Conservation (phyloP, 1,284 basidiomycete genomes). For the Coniferiporia sulphurascens region DNA sequence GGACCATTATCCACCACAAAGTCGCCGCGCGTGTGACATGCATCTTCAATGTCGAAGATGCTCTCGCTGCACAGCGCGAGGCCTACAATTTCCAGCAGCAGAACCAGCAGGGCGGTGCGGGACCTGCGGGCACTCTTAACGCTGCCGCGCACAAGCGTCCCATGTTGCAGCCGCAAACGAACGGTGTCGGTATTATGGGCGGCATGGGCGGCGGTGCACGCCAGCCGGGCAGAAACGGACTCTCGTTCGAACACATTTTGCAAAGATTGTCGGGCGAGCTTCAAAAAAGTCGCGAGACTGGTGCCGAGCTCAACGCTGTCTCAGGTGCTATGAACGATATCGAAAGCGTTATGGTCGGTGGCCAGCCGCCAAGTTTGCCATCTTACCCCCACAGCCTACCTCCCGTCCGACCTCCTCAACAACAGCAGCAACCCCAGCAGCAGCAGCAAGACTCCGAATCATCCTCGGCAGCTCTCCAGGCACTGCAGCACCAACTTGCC, state of each 20-base stretch:
- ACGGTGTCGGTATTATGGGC: constrained; percentile 61
- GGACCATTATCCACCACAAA: constrained; percentile 97
- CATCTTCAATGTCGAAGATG: constrained; percentile 84
- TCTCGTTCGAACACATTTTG: constrained; percentile 81
- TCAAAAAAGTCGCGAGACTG: constrained; percentile 90
- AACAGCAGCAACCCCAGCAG: constrained; percentile 27
- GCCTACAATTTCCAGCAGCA: constrained; percentile 33
- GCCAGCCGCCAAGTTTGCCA: constrained; percentile 55
- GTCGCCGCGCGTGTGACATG: constrained; percentile 93
- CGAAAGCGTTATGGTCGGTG: constrained; percentile 87
- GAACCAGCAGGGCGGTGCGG: constrained; percentile 22
- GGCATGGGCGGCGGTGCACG: constrained; percentile 69
- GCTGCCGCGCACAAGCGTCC: constrained; percentile 45
- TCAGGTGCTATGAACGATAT: constrained; percentile 87
- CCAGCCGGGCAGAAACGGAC: constrained; percentile 68
- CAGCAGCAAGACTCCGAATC: constrained; percentile 16
- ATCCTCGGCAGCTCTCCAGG: constrained; percentile 41
- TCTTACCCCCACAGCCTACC: constrained; percentile 60
- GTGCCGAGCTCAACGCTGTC: constrained; percentile 81
- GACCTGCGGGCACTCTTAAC: constrained; percentile 21
- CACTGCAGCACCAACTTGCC: constrained; percentile 78
- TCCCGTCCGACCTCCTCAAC: constrained; percentile 47
- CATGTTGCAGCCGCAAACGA: constrained; percentile 45
- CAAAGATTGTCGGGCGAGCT: constrained; percentile 82
- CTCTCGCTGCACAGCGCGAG: constrained; percentile 58